Evolutionary conservation across 352 stramenopile genomes (phyloP), one percentile per base, ranked within the genome.

Genomic region (Globisporangium uncinulatum): DNA sequence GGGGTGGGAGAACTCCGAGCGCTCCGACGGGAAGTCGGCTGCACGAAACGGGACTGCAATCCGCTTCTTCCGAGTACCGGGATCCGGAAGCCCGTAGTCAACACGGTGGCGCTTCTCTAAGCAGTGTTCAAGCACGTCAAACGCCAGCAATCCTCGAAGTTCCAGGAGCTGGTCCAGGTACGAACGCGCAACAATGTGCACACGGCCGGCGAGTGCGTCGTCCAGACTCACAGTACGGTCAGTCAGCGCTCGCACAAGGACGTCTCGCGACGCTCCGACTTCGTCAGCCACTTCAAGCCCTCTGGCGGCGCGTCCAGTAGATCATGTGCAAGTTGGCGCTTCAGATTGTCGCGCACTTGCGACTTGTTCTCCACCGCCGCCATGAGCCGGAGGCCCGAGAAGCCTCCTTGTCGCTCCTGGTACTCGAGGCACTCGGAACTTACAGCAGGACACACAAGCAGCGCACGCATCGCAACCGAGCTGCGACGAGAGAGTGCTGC

Each of bases 1-100:
- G 15, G 88, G 91, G 51, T 97, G 89, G 42, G 81, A 88, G 67
- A 95, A 97, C 61, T 97, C 91, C 1, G 79, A 81, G 4, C 87
- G 69, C 34, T 92, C 73, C 4, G 80, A 75, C 10, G 87, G 89
- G 9, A 92, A 80, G 64, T 96, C 86, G 1, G 83, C 83, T 13
- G 79, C 87, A 54, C 76, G 70, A 57, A 95, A 97, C n/a, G 89
- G 90, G 15, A 97, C 83, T 7, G 84, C 87, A 17, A 97, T 69
- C 29, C 70, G 67, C 59, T 95, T 96, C 0, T 6, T 45, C 24
- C 82, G 82, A 0, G 67, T 62, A 0, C 65, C 64, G 37, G 55
- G 55, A 10, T 66, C 37, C 15, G 73, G 66, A 48, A 96, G 64
- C 0, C 87, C 89, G 64, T 85, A 97, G 34, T 90, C 61, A 0